These are phyloP conservation scores for Lactarius indigo DNA, from an alignment of 768 basidiomycete genomes.

Conservation along the genomic window DNA sequence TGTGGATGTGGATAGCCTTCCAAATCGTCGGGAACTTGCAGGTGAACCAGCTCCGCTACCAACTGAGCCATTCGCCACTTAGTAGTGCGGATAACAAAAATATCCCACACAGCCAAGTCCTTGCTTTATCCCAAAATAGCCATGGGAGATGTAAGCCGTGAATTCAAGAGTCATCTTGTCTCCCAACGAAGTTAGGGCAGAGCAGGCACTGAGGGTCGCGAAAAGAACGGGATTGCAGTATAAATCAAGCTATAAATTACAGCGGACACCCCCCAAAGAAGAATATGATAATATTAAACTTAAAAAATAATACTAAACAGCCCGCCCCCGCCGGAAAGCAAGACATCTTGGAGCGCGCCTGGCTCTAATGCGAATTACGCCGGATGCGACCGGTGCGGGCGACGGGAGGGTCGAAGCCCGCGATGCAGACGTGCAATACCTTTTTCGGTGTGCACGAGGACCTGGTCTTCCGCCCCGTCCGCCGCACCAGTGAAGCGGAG, in stretches of 20 bases:
- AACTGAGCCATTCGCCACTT: neutral
- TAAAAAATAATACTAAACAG: neutral
- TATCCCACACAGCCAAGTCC: no score
- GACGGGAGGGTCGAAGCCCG: neutral
- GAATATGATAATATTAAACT: neutral
- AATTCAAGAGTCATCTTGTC: neutral
- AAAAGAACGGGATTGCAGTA: neutral
- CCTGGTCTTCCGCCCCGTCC: conserved; percentile 5
- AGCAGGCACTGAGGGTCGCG: no score
- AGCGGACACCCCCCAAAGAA: neutral
- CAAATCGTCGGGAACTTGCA: neutral
- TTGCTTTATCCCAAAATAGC: neutral
- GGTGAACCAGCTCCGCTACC: neutral
- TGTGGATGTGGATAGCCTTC: neutral
- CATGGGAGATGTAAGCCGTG: neutral
- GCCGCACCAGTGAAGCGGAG: conserved; percentile 12
- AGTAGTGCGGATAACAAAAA: neutral
- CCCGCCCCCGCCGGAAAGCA: neutral
- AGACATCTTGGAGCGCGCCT: neutral
- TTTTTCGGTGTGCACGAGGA: conserved; percentile 21
- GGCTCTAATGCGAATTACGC: neutral
- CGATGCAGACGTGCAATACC: conserved; percentile 14
- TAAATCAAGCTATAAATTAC: neutral
- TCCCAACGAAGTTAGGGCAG: neutral
- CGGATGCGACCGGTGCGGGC: neutral